Evolutionary conservation across 1,139 yeast species (phyloP), one percentile per base, ranked within the genome.

Genomic region (Yamadazyma siamensis): DNA sequence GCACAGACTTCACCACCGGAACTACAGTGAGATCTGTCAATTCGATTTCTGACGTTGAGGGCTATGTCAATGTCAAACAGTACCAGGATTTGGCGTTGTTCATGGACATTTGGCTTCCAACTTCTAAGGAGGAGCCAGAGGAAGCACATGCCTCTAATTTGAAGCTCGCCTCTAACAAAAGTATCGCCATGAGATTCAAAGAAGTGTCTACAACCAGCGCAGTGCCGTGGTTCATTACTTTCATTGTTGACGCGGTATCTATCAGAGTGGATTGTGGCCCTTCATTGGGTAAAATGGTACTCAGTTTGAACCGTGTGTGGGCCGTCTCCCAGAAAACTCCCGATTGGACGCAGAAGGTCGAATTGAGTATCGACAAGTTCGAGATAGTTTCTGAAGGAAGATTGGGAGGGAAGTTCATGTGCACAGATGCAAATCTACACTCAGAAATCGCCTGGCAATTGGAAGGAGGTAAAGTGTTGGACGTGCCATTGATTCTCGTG

Each of bases 81-180:
- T 68, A 84, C 34, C 96, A 88, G 49, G 96, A 91, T 52, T 60
- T 89, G 35, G 83, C 84, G 31, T 59, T 89, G 21, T 91, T 91
- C 56, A 69, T 71, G 36, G 96, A 91, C 52, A 79, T 89, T 23
- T 91, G 97, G 97, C 56, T 74, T 28, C 83, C 94, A 1, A 41
- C 50, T 23, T 18, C n/a, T 10, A 13, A 9, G 8, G 15, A 23
- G 14, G n/a, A 11, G 6, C 25, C 14, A 6, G 9, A 15, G 5
- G 25, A 27, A 7, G 4, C 15, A 4, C 13, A 15, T 4, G 15
- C 27, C 3, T 7, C 26, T 5, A 7, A 18, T 8, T 18, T 18
- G 7, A 26, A 27, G n/a, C 36, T 39, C 15, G 47, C 59, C 4
- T 50, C 45, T 7, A 57, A 58, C 38, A 66, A 62, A 33, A 70